phyloP scores from a whole-genome alignment of 2,329 filamentous ascomycete genomes.

The Ascochyta rabiei region DNA sequence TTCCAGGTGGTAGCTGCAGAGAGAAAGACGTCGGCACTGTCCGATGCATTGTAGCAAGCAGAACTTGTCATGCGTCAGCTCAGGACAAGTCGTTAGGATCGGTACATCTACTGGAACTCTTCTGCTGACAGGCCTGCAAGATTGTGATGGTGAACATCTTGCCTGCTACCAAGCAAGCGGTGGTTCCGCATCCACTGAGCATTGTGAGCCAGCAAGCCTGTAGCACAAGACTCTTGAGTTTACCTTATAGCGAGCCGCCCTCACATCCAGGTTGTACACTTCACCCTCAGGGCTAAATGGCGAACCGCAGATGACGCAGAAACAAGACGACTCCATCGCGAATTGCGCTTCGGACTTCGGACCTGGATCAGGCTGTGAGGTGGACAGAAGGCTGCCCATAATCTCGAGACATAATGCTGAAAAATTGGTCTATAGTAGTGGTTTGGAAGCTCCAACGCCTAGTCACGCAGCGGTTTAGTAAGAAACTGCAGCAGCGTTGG shows the following conservation, averaged over 20 bases:
- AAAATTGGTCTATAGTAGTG: neutral
- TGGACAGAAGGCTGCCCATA: conserved; percentile 27
- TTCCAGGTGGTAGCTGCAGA: conserved; percentile 25
- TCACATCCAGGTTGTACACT: conserved; percentile 28
- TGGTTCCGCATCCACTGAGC: conserved; percentile 34
- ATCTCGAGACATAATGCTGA: neutral
- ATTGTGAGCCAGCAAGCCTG: neutral
- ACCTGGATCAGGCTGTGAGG: conserved; percentile 6
- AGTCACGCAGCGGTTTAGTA: neutral
- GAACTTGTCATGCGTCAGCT: neutral
- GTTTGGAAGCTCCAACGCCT: neutral
- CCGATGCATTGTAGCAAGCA: conserved; percentile 17
- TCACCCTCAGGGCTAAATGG: conserved; percentile 33
- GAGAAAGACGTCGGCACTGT: conserved; percentile 21
- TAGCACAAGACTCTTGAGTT: too few species aligned
- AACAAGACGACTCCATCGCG: conserved; percentile 31
- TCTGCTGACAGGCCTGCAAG: conserved; percentile 5
- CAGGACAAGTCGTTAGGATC: neutral
- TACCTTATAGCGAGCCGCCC: conserved; percentile 24
- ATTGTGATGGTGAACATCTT: conserved; percentile 10
- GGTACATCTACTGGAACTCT: conserved; percentile 8
- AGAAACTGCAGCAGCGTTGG: neutral
- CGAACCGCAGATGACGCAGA: conserved; percentile 36
- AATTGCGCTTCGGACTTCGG: conserved; percentile 26
- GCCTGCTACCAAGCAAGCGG: conserved; percentile 26